Conservation (phyloP, 2,329 filamentous ascomycete species). For the Davidsoniella neocaledoniae region DNA sequence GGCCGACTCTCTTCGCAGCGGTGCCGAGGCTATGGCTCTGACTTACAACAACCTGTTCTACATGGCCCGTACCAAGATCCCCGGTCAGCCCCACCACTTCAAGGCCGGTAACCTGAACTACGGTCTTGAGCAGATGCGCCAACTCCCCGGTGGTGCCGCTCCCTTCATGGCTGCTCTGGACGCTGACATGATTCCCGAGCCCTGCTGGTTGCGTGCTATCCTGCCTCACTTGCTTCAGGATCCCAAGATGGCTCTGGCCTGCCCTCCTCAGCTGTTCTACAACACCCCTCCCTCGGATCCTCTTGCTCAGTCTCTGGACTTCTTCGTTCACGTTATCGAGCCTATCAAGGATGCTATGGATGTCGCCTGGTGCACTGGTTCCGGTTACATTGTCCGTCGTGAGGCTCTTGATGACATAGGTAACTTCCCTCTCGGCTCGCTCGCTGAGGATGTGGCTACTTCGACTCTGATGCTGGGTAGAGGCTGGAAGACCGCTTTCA, state of each 20-base stretch:
- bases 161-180: conserved; percentile 47
- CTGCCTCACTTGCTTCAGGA: conserved; percentile 43
- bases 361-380: conserved; percentile 48
- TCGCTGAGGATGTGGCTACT: conserved; percentile 44
- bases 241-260: conserved; percentile 39
- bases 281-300: conserved; percentile 42
- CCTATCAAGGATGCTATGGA: conserved; percentile 33
- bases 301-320: conserved; percentile 39
- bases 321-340: conserved; percentile 38
- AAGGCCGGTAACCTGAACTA: conserved; percentile 50
- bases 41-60: conserved; percentile 35
- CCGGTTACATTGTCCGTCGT: conserved; percentile 43
- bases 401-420: conserved; percentile 42
- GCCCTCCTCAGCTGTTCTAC: conserved; percentile 46
- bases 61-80: conserved; percentile 32
- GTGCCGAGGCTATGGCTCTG: conserved; percentile 22
- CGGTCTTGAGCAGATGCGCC: conserved; percentile 32
- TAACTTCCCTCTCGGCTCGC: conserved; percentile 41
- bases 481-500: conserved; percentile 45
- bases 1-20: conserved; percentile 25
- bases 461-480: conserved; percentile 40
- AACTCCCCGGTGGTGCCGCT: conserved; percentile 36
- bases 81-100: conserved; percentile 36
- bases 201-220: conserved; percentile 39
- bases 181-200: conserved; percentile 51